Evolutionary conservation across 768 basidiomycete species (phyloP).

Genomic region (Suillus subaureus): DNA sequence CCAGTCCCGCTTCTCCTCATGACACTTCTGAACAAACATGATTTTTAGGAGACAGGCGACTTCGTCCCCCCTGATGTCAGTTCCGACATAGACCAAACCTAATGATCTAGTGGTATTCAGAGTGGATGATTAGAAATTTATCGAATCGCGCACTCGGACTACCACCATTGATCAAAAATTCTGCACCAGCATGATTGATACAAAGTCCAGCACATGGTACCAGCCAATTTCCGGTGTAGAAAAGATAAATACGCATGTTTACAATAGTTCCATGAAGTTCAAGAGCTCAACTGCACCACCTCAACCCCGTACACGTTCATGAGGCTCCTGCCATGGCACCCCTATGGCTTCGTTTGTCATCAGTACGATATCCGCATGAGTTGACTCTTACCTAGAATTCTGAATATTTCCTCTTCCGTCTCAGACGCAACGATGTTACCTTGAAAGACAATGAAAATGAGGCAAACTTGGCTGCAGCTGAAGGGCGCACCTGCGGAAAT

Average conservation of each 20-base stretch:
- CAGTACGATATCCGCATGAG: background rate
- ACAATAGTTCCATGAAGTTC: background rate
- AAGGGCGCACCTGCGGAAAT: conserved; percentile 53
- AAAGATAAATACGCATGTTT: background rate
- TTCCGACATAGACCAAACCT: background rate
- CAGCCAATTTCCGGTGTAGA: background rate
- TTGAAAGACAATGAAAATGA: conserved; percentile 24
- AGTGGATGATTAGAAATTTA: background rate
- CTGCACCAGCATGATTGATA: background rate
- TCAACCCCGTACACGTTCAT: conserved; percentile 59
- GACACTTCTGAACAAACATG: no score
- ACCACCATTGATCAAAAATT: background rate
- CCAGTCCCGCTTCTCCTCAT: no score
- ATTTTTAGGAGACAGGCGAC: background rate
- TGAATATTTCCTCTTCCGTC: conserved; percentile 87
- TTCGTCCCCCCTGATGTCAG: background rate
- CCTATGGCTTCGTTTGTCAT: conserved; percentile 30
- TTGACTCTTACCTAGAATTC: conserved; percentile 53
- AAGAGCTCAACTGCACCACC: background rate
- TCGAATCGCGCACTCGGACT: background rate
- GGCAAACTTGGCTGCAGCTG: background rate
- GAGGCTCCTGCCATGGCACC: conserved; percentile 84
- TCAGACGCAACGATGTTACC: conserved; percentile 76
- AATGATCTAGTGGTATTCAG: background rate
- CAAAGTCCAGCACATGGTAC: background rate